Evolutionary conservation across 345 rosid genomes (phyloP).

Genomic region (Acer yangbiense): DNA sequence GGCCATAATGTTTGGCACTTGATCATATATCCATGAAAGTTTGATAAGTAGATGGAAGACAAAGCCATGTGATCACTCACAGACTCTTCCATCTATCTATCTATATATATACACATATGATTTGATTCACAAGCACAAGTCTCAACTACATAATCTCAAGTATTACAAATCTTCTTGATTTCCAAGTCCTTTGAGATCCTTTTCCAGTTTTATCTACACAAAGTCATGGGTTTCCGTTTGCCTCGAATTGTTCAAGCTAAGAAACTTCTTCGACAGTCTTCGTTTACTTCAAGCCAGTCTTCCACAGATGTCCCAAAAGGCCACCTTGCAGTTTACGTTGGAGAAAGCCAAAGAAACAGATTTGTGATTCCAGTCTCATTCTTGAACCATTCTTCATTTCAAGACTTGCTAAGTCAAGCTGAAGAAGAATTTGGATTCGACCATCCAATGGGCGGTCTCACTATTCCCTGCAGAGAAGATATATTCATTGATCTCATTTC

Average conservation of each 20-base stretch:
- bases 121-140: neutral
- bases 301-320: conserved; percentile 25
- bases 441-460: conserved; percentile 58
- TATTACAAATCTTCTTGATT: neutral
- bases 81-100: conserved; percentile 19
- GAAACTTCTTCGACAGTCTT: neutral
- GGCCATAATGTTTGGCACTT: too few species aligned
- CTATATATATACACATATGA: neutral
- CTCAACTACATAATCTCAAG: neutral
- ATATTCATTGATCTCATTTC: conserved; percentile 43
- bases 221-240: conserved; percentile 16
- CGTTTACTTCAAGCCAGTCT: neutral
- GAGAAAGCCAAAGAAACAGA: conserved; percentile 30
- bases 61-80: conserved; percentile 25
- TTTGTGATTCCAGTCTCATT: conserved; percentile 34
- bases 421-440: conserved; percentile 52
- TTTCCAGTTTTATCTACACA: neutral
- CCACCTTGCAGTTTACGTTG: conserved; percentile 15
- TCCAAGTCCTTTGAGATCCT: neutral
- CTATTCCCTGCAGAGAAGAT: conserved; percentile 56
- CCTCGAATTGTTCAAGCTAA: neutral
- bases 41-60: conserved; percentile 23
- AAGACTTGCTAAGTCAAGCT: conserved; percentile 30
- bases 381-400: conserved; percentile 43
- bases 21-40: neutral